A percentile compares a stretch with the other conserved stretches of the same genome.
Evolutionary conservation across 2,329 filamentous ascomycete species (phyloP).

Genomic region (Fusarium hainanense): DNA sequence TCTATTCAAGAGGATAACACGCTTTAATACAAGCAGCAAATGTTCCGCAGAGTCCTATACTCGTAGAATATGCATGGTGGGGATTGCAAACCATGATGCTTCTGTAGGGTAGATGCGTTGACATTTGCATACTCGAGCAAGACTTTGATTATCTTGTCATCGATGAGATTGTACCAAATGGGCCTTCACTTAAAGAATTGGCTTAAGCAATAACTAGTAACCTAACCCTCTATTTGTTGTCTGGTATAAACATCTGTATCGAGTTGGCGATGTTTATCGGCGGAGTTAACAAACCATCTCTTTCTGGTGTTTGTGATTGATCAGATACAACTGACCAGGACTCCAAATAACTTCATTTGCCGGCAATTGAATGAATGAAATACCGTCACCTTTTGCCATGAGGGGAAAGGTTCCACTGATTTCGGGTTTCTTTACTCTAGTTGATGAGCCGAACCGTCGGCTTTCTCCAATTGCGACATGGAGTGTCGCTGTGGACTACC

Average conservation of each 20-base stretch:
- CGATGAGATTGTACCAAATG: not conserved
- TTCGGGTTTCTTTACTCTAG: conserved; percentile 19
- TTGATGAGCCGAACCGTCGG: conserved; percentile 15
- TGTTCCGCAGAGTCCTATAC: too few relatives aligned
- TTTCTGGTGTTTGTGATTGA: not conserved
- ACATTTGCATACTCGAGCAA: not conserved
- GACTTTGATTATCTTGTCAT: not conserved
- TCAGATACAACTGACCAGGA: too few relatives aligned
- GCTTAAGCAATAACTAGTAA: too few relatives aligned
- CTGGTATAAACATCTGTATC: rapidly evolving
- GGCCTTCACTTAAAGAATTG: not conserved
- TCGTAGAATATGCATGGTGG: not conserved
- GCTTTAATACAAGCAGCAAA: not conserved
- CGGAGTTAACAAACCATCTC: not conserved
- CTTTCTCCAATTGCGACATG: conserved; percentile 24
- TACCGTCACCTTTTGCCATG: not conserved
- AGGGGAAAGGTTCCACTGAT: conserved; percentile 20
- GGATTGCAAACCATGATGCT: not conserved
- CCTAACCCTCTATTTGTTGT: too few relatives aligned
- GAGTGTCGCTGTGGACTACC: conserved; percentile 38
- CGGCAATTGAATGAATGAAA: not conserved
- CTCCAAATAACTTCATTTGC: not conserved
- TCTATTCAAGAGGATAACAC: too few relatives aligned
- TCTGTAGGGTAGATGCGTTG: not conserved
- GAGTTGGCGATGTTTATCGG: not conserved